Percentiles rank a stretch among this genome's conserved stretches.
These are phyloP conservation scores for Aspergillus nanangensis DNA, from an alignment of 495 filamentous ascomycete genomes.

Conservation along the genomic window DNA sequence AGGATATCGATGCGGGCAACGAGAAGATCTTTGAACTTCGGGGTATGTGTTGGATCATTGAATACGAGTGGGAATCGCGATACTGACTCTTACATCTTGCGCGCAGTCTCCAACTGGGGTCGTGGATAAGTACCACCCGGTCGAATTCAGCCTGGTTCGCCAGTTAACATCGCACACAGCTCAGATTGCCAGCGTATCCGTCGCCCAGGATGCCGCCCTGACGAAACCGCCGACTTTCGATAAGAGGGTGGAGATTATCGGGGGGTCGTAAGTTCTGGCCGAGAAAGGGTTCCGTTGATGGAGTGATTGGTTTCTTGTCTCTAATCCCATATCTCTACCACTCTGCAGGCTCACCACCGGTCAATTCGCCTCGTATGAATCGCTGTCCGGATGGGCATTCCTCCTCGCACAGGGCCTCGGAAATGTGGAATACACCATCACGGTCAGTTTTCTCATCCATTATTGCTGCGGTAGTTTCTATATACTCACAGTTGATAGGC, in stretches of 20 bases:
- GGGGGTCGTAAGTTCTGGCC: conserved; percentile 43
- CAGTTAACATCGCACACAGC: conserved; percentile 24
- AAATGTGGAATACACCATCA: conserved; percentile 59
- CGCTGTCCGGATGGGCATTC: conserved; percentile 55
- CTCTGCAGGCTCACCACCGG: conserved; percentile 35
- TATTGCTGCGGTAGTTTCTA: too few relatives aligned
- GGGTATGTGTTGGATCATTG: too few relatives aligned
- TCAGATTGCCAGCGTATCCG: conserved; percentile 53
- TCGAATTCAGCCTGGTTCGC: not conserved
- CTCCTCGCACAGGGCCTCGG: conserved; percentile 54
- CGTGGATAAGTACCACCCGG: conserved; percentile 39
- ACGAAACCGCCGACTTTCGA: conserved; percentile 46
- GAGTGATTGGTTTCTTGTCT: not conserved
- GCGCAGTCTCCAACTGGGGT: conserved; percentile 62
- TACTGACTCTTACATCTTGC: too few relatives aligned
- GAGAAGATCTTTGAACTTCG: conserved; percentile 30
- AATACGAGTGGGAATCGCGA: too few relatives aligned
- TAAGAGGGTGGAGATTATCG: conserved; percentile 62
- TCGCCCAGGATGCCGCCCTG: conserved; percentile 42
- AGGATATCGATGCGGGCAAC: conserved; percentile 12
- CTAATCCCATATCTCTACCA: conserved; percentile 1
- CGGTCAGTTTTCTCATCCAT: conserved; percentile 20
- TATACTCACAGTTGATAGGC: conserved; percentile 23
- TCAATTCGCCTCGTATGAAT: conserved; percentile 60
- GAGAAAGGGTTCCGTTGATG: not conserved